Base-by-base conservation (phyloP, 495 filamentous ascomycete species). In the Trichocladium antarcticum region DNA sequence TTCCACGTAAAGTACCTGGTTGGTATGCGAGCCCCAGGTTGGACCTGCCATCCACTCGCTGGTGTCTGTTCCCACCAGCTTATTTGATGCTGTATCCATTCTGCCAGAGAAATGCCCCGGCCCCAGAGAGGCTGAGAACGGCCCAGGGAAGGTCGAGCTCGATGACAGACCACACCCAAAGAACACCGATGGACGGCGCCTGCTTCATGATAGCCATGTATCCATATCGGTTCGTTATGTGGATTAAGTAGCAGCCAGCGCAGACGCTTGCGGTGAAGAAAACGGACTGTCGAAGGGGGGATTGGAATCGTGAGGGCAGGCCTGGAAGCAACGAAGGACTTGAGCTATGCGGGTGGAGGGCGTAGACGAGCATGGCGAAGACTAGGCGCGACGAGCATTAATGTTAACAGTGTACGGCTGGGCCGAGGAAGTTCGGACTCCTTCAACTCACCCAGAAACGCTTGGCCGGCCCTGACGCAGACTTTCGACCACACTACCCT, bases 81-180 rank as follows among this genome's bases (percentile, higher is more conserved):
- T 35, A 62, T 43, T 53, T 61, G 15, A 70, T 57, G 7, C 69
- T 71, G 69, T 89, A 95, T 2, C 83, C 86, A 52, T 77, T 78
- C 65, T 72, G 80, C 75, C 79, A 84, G 4, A 84, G 72, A 71
- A 82, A 97, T 1, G 63, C 66, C 3, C 71, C 76, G 35, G 87
- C 69, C 9, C 72, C 66, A 8, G 75, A 65, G 37, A 84, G 61
- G 57, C 80, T 85, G 27, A 74, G 61, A 7, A 81, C 60, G 1
- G 86, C 84, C 42, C 74, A 80, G 2, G 73, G 63, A 45, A 93
- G 69, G n/a, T 83, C 68, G 68, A 96, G 77, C 67, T 98, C 92
- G 40, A 95, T 70, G 29, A 95, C 80, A 15, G 82, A 82, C 92
- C 90, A 98, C 12, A 98, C 78, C 90, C 90, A 95, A 16, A 96